Evolutionary conservation across 306 rosid genomes (phyloP), one percentile per base, ranked within the genome.

Genomic region (Rosa multiflora): DNA sequence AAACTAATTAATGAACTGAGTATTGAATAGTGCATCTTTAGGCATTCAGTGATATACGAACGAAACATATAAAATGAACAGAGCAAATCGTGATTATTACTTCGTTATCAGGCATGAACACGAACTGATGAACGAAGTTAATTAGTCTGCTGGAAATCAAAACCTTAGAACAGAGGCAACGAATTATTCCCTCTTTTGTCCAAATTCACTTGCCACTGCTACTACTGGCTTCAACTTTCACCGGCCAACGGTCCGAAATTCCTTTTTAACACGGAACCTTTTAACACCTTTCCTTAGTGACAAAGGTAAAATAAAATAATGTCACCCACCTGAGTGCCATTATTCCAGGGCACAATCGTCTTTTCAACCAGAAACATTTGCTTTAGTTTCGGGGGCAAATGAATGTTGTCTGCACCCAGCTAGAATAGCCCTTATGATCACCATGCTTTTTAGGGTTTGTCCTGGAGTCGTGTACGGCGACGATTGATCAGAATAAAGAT

Each of bases 211-310:
- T 46, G 55, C 71, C 67, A 76, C 55, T 59, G 35, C 62, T 61
- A 35, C 46, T 26, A 20, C 69, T 2, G n/a, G 15, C 76, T 72
- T 70, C 29, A 42, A 52, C 82, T 71, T 78, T 77, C 84, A 78
- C 77, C 81, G 74, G 15, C 78, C 37, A 81, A 51, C 13, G 44
- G 23, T 47, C 13, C 71, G 11, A 67, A 67, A 0, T 8, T 59
- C 47, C 37, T 77, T 52, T 64, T 72, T 9, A 55, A 23, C 58
- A 72, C 69, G n/a, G n/a, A n/a, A n/a, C n/a, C n/a, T 52, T 64
- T 72, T 9, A 55, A 23, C 58, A 72, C 69, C 67, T 75, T 62
- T 80, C 48, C 72, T 46, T 76, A 2, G 40, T 23, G 8, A 35
- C 56, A 70, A 26, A 40, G 72, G 53, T 52, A 67, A 39, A 56